Evolutionary conservation across 352 stramenopile genomes (phyloP).

Genomic region (Elongisporangium undulatum): DNA sequence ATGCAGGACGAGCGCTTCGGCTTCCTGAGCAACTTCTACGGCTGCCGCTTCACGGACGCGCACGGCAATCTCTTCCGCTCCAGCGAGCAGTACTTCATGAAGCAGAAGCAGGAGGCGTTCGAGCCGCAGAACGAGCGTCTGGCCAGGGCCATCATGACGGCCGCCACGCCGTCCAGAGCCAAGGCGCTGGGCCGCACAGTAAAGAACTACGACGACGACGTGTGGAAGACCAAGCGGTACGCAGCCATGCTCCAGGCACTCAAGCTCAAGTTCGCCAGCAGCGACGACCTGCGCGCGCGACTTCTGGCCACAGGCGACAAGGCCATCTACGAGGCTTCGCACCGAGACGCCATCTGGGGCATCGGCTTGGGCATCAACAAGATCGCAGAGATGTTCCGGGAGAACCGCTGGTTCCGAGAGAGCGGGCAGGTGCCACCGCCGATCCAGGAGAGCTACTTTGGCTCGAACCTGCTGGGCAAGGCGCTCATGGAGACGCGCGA

Average conservation of each 20-base stretch:
- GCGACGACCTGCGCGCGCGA: constrained; percentile 19
- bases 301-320: constrained; percentile 44
- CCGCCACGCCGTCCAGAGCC: constrained; percentile 34
- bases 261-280: constrained; percentile 52
- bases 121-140: constrained; percentile 35
- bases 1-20: constrained; percentile 29
- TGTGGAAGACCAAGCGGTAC: constrained; percentile 37
- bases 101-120: constrained; percentile 65
- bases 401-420: constrained; percentile 25
- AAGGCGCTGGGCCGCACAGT: constrained; percentile 56
- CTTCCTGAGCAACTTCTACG: constrained; percentile 61
- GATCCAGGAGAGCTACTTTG: constrained; percentile 31
- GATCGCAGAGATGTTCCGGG: constrained; percentile 33
- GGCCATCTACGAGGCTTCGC: constrained; percentile 49
- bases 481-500: constrained; percentile 47
- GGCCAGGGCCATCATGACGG: constrained; percentile 37
- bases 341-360: constrained; percentile 49
- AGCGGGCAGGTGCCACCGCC: constrained; percentile 28
- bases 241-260: constrained; percentile 52
- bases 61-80: constrained; percentile 36
- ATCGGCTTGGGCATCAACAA: constrained; percentile 42
- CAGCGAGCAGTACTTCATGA: constrained; percentile 76
- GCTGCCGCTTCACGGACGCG: constrained; percentile 39
- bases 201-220: constrained; percentile 39
- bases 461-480: constrained; percentile 47